These are phyloP conservation scores for Hibiscus trionum DNA, from an alignment of 345 rosid genomes.

Conservation along the genomic window DNA sequence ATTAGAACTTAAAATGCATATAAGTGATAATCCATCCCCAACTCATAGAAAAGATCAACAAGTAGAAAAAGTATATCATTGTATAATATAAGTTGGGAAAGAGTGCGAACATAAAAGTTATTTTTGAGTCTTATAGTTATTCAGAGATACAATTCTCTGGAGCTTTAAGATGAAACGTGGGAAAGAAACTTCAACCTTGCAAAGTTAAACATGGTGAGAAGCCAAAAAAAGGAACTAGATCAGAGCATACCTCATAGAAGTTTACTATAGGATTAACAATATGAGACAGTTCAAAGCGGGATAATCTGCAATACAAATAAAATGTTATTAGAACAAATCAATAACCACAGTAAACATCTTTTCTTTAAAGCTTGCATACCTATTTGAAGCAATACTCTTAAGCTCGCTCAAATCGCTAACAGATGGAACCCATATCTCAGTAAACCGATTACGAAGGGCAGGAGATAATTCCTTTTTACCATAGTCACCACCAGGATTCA, in stretches of 20 bases:
- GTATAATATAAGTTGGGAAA: not conserved
- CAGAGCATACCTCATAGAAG: conserved; percentile 61
- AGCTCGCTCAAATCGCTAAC: conserved; percentile 61
- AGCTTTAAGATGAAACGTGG: not conserved
- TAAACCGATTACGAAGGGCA: conserved; percentile 91
- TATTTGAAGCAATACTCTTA: conserved; percentile 53
- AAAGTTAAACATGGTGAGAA: not conserved
- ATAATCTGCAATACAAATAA: conserved; percentile 32
- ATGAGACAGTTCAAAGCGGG: conserved; percentile 29
- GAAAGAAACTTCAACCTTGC: not conserved
- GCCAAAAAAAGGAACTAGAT: conserved; percentile 1
- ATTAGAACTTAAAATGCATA: not conserved
- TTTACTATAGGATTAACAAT: conserved; percentile 56
- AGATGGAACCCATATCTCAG: conserved; percentile 97
- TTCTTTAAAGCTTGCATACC: conserved; percentile 30
- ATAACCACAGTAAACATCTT: not conserved
- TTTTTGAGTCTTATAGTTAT: not conserved
- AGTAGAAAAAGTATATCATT: not conserved
- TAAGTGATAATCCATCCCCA: not conserved
- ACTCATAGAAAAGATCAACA: not conserved
- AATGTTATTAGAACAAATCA: not conserved
- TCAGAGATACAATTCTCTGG: not conserved
- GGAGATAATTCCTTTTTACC: conserved; percentile 98
- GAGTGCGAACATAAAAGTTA: not conserved
- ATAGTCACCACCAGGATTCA: conserved; percentile 99